These are phyloP conservation scores for Cyclostephanos invisitatus DNA, from an alignment of 108 stramenopile species.

Conservation along the genomic window DNA sequence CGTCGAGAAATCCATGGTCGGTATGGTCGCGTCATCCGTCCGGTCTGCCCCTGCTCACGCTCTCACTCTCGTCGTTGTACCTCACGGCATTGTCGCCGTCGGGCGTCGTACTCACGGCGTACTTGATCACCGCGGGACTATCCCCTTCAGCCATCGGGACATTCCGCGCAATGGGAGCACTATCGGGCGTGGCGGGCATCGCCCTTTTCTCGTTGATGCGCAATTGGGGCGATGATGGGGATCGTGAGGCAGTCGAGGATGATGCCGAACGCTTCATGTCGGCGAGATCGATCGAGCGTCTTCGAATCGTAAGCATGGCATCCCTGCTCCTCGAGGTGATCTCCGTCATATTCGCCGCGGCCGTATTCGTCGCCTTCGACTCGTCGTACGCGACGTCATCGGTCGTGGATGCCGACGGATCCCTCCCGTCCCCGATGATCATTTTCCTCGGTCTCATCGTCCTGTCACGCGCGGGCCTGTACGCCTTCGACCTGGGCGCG, in stretches of 20 bases:
- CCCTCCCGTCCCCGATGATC: slow-evolving; percentile 10
- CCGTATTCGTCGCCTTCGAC: slow-evolving; percentile 1
- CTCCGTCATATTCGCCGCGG: slow-evolving; percentile 25
- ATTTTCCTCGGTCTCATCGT: slow-evolving; percentile 31
- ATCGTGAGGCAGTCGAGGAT: not conserved
- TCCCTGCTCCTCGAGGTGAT: slow-evolving; percentile 31
- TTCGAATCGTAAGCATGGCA: slow-evolving; percentile 22
- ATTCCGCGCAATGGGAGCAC: slow-evolving; percentile 32
- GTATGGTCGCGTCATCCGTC: slow-evolving; percentile 35
- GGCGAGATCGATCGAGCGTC: slow-evolving; percentile 19
- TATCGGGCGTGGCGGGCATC: slow-evolving; percentile 34
- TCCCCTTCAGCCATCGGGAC: slow-evolving; percentile 21
- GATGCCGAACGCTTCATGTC: not conserved
- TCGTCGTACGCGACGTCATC: not conserved
- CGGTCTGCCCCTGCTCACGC: slow-evolving; percentile 27
- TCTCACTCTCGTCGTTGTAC: slow-evolving; percentile 29
- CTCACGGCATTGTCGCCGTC: slow-evolving; percentile 40
- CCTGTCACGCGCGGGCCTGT: slow-evolving; percentile 36
- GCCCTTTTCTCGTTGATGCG: slow-evolving; percentile 26
- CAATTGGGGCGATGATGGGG: not conserved
- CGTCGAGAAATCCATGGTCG: slow-evolving; percentile 18
- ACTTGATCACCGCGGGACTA: slow-evolving; percentile 27
- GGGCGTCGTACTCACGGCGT: slow-evolving; percentile 42
- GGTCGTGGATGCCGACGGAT: not conserved
- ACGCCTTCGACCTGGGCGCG: slow-evolving; percentile 36